These are phyloP conservation scores for Pythium dissotocum DNA, from an alignment of 352 stramenopile species.

Conservation along the genomic window DNA sequence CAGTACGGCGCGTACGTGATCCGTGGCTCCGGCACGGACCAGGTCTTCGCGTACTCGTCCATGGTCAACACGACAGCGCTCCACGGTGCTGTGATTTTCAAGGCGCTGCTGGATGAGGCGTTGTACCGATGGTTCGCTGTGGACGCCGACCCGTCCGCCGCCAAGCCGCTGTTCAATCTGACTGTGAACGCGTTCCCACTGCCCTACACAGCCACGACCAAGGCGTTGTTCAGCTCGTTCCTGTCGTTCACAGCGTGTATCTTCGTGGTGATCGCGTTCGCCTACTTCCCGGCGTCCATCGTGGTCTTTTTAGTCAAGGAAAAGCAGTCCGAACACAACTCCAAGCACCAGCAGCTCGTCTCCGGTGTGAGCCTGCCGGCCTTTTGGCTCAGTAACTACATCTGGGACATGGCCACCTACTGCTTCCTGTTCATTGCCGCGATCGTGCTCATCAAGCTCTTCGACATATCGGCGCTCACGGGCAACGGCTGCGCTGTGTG, in stretches of 20 bases:
- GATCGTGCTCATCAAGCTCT: slow-evolving; percentile 42
- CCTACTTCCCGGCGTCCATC: slow-evolving; percentile 87
- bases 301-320: slow-evolving; percentile 94
- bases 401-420: slow-evolving; percentile 91
- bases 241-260: slow-evolving; percentile 76
- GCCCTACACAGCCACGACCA: slow-evolving; percentile 41
- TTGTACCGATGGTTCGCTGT: slow-evolving; percentile 58
- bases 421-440: slow-evolving; percentile 53
- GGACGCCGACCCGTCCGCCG: slow-evolving; percentile 30
- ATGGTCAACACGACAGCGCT: slow-evolving; percentile 51
- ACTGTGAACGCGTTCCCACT: slow-evolving; percentile 57
- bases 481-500: slow-evolving; percentile 35
- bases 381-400: slow-evolving; percentile 95
- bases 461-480: slow-evolving; percentile 38
- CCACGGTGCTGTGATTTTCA: slow-evolving; percentile 50
- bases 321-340: slow-evolving; percentile 65
- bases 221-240: slow-evolving; percentile 46
- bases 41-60: slow-evolving; percentile 46
- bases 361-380: slow-evolving; percentile 85
- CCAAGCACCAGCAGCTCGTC: slow-evolving; percentile 93
- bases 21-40: slow-evolving; percentile 21
- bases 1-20: slow-evolving; percentile 49
- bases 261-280: slow-evolving; percentile 88
- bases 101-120: slow-evolving; percentile 58
- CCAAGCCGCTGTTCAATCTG: slow-evolving; percentile 32